Evolutionary conservation across 192 early-diverging fungal genomes (phyloP).

Genomic region (Martensiomyces pterosporus): DNA sequence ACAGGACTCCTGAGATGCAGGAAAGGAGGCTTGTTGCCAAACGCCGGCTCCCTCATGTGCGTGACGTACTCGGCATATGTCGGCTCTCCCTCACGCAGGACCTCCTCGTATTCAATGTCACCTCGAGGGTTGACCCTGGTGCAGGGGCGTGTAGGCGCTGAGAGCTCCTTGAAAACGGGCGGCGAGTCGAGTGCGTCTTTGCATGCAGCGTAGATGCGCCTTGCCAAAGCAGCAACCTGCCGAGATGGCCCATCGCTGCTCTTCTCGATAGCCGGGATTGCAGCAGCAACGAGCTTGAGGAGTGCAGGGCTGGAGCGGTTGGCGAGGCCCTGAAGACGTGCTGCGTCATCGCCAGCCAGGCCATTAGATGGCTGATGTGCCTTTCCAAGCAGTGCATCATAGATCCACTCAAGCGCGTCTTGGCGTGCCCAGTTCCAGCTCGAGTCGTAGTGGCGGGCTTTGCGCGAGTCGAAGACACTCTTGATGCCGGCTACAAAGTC

Average conservation of each 20-base stretch:
- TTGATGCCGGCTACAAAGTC: conserved; percentile 68
- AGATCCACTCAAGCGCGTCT: conserved; percentile 53
- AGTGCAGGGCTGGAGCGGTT: conserved; percentile 73
- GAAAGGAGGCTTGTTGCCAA: neutral
- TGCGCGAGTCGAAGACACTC: conserved; percentile 71
- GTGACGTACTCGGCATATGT: conserved; percentile 83
- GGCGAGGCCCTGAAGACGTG: conserved; percentile 53
- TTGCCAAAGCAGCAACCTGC: conserved; percentile 51
- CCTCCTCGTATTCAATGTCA: conserved; percentile 73
- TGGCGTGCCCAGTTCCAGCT: conserved; percentile 91
- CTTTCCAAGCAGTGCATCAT: conserved; percentile 76
- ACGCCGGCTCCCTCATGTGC: conserved; percentile 53
- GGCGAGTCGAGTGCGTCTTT: conserved; percentile 58
- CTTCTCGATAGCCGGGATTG: conserved; percentile 60
- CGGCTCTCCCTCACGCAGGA: conserved; percentile 64
- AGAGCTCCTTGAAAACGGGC: conserved; percentile 84
- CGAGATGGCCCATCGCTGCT: conserved; percentile 53
- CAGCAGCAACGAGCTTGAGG: conserved; percentile 76
- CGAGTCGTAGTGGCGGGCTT: conserved; percentile 87
- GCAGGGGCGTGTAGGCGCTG: conserved; percentile 69
- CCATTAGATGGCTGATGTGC: conserved; percentile 74
- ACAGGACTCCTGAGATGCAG: neutral
- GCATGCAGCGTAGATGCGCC: too few relatives aligned
- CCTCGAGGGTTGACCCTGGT: conserved; percentile 71
- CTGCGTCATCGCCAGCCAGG: conserved; percentile 55